Base-by-base conservation (phyloP, 2,329 filamentous ascomycete genomes). In the Alternaria atra region DNA sequence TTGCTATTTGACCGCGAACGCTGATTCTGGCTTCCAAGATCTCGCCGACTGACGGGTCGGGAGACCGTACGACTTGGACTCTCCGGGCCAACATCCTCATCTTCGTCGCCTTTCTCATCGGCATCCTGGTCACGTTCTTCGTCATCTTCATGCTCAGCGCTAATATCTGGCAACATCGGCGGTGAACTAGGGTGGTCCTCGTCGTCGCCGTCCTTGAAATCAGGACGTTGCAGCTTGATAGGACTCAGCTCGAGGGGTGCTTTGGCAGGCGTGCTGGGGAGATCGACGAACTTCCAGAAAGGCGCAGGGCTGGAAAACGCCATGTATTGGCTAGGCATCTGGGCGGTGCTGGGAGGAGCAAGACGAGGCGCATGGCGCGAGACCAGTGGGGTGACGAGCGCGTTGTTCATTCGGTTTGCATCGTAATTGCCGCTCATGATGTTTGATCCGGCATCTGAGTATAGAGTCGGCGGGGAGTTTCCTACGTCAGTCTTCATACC, bases 221-320 rank as follows among this genome's bases (percentile, higher is more conserved):
- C 67, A 23, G 69, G 61, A 52, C 63, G 73, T 42, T 73, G 70
- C 23, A 78, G 69, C 60, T 78, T 78, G 58, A 73, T 79, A 1
- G 77, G 75, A 44, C 75, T 79, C 10, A 77, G 61, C 39, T 79
- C 76, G 15, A 74, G 62, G 9, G 68, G 70, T 10, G 67, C 69
- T 61, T 79, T 80, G 7, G 91, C 81, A 2, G 91, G 91, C 2
- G 91, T 94, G 77, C 89, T 92, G 27, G 87, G 86, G 60, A 92
- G 86, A 66, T 93, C 91, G 40, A 91, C 89, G 77, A 91, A 95
- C 77, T 92, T 93, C 92, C 92, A 96, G 78, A 96, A 95, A 0
- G 92, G 91, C 1, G 92, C 92, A 0, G 92, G 92, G 32, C 91
- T 93, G 69, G 90, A 93, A 46, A 92, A 93, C 34, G 92, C 91